phyloP scores from a whole-genome alignment of 2,329 filamentous ascomycete species.

The Cladophialophora yegresii region DNA sequence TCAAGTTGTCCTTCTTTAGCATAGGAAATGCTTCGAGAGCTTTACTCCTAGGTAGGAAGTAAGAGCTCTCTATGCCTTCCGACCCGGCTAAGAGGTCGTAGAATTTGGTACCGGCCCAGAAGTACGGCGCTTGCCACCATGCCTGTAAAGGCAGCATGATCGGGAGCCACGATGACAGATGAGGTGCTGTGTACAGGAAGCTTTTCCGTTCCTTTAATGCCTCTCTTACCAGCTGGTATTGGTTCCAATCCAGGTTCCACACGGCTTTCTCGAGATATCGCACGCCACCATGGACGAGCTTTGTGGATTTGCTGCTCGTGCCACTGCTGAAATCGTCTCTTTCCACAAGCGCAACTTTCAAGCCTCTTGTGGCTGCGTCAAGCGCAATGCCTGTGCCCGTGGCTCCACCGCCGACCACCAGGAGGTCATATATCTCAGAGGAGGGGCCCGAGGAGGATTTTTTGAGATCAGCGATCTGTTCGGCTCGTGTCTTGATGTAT shows the following conservation, averaged over 20 bases:
- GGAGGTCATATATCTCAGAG: constrained; percentile 67
- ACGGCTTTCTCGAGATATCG: constrained; percentile 83
- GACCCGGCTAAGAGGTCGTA: constrained; percentile 84
- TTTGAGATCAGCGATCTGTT: constrained; percentile 57
- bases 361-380: constrained; percentile 74
- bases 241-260: constrained; percentile 80
- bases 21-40: constrained; percentile 85
- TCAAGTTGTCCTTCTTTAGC: constrained; percentile 75
- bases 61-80: constrained; percentile 85
- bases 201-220: constrained; percentile 79
- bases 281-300: constrained; percentile 81
- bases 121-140: constrained; percentile 83
- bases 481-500: constrained; percentile 52
- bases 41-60: constrained; percentile 83
- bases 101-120: constrained; percentile 71
- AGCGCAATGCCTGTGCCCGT: constrained; percentile 81
- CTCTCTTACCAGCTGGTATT: constrained; percentile 75
- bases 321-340: constrained; percentile 79
- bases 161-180: constrained; percentile 76
- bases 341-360: constrained; percentile 81
- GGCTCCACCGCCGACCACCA: constrained; percentile 77
- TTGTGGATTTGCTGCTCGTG: constrained; percentile 84
- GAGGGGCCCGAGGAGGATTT: constrained; percentile 58
- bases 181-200: constrained; percentile 78
- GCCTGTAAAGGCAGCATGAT: constrained; percentile 80